Percentiles rank a stretch among this genome's conserved stretches.
Conservation (phyloP, 2,329 filamentous ascomycete species). For the Tympanopsis confertula region DNA sequence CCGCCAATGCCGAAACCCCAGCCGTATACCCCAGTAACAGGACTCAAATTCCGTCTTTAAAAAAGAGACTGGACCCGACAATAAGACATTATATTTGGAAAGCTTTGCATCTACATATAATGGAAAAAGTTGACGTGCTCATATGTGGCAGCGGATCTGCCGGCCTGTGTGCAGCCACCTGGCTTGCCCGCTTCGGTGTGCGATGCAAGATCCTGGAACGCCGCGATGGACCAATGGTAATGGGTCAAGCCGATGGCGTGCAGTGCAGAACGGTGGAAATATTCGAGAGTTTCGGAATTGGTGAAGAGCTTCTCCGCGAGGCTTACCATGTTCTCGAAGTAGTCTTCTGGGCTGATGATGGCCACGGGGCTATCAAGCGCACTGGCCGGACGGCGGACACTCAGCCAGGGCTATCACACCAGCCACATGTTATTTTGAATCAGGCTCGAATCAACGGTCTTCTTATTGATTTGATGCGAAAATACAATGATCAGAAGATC, state of each 20-base stretch:
- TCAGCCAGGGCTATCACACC: conserved; percentile 35
- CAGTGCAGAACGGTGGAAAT: conserved; percentile 51
- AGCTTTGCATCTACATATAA: too few relatives aligned
- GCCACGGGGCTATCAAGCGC: conserved; percentile 27
- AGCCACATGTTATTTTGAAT: conserved; percentile 43
- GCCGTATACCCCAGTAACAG: too few relatives aligned
- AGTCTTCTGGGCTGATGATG: conserved; percentile 36
- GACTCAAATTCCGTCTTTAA: too few relatives aligned
- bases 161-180: conserved; percentile 47
- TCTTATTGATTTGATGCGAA: conserved; percentile 37
- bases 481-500: conserved; percentile 26
- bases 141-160: conserved; percentile 52
- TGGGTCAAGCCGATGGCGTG: conserved; percentile 53
- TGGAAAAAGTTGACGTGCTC: conserved; percentile 34
- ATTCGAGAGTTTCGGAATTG: conserved; percentile 45
- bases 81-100: too few relatives aligned
- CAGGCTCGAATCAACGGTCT: conserved; percentile 41
- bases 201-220: conserved; percentile 45
- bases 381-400: conserved; percentile 39
- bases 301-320: conserved; percentile 39
- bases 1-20: too few relatives aligned
- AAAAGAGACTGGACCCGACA: too few relatives aligned
- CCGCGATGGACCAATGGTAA: conserved; percentile 36
- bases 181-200: conserved; percentile 46
- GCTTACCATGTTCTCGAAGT: conserved; percentile 46